Base-by-base conservation (phyloP, 176 grass and related monocot species). In the Luzula sylvatica region DNA sequence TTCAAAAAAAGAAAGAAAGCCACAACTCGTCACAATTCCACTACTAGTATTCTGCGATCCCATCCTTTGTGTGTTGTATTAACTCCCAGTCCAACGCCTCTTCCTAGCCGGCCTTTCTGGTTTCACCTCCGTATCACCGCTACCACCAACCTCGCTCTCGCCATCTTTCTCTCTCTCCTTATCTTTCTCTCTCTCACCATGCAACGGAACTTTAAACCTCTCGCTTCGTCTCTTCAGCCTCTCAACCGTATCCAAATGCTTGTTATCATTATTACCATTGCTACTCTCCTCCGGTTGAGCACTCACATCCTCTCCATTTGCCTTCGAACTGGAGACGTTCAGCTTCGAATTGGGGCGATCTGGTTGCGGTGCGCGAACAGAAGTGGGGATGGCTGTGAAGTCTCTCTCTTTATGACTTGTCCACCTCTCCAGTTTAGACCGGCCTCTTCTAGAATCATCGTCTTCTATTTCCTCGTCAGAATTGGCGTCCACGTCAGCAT, bases 121-220 rank as follows among this genome's bases (percentile, higher is more conserved):
- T 52, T 83, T 98, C 39, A 92, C 78, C 57, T 87, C 93, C 75
- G 72, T 43, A 56, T 98, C 78, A 35, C 30, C 9, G 5, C 9
- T 4, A 72, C 48, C 26, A 67, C 40, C 24, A 35, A 66, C 27
- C 60, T 98, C 93, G 65, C 49, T 98, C 93, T 23, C 58, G 28
- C 43, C 77, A 78, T 69, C 70, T 87, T 65, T 22, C 65, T 30
- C 56, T 65, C 11, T 55, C 20, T 17, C 43, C 26, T 53, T 67
- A 8, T 55, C 38, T 18, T 17, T 41, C 58, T 98, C 93, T 72
- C 90, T 87, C 74, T 98, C 93, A 1, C 78, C 75, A 35, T 71
- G 86, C 93, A 98, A 90, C 14, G 93, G 93, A 69, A 87, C 78
- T 56, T 98, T 98, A 59, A 98, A 98, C 23, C 93, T 81, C 70